These are phyloP conservation scores for Rubus parviflorus DNA, from an alignment of 306 rosid genomes.

Conservation along the genomic window DNA sequence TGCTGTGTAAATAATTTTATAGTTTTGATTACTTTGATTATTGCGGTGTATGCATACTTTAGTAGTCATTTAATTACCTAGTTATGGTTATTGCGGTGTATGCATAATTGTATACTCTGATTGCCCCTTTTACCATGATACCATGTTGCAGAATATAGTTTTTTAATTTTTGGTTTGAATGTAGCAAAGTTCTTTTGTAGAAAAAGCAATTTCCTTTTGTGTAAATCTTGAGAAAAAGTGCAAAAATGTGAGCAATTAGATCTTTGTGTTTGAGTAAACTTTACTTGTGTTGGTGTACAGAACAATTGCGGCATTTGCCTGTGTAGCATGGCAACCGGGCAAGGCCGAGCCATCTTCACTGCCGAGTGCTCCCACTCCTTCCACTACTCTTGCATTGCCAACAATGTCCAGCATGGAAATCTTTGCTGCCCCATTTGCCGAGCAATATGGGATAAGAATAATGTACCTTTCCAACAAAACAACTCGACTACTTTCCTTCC, in stretches of 20 bases:
- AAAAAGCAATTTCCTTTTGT: not conserved
- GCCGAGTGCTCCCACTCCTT: constrained; percentile 18
- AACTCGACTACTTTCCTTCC: not conserved
- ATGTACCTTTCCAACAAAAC: constrained; percentile 18
- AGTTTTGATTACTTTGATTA: not conserved
- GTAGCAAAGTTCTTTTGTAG: not conserved
- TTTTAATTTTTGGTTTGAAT: not conserved
- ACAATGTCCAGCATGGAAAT: constrained; percentile 17
- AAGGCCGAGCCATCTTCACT: constrained; percentile 20
- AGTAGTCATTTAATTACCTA: no score
- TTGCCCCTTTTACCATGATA: not conserved
- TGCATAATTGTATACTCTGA: not conserved
- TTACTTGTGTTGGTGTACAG: not conserved
- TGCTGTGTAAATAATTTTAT: not conserved
- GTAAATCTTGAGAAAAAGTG: not conserved
- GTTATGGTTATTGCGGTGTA: not conserved
- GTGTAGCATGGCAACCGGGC: not conserved
- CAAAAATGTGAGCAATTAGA: not conserved
- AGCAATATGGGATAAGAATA: not conserved
- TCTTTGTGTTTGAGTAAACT: not conserved
- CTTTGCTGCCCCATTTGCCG: constrained; percentile 16
- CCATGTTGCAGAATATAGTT: not conserved
- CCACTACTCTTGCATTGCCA: constrained; percentile 14
- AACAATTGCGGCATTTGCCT: constrained; percentile 23
- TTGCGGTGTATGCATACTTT: not conserved